phyloP scores from a whole-genome alignment of 2,329 filamentous ascomycete species.

The Zymoseptoria brevis region DNA sequence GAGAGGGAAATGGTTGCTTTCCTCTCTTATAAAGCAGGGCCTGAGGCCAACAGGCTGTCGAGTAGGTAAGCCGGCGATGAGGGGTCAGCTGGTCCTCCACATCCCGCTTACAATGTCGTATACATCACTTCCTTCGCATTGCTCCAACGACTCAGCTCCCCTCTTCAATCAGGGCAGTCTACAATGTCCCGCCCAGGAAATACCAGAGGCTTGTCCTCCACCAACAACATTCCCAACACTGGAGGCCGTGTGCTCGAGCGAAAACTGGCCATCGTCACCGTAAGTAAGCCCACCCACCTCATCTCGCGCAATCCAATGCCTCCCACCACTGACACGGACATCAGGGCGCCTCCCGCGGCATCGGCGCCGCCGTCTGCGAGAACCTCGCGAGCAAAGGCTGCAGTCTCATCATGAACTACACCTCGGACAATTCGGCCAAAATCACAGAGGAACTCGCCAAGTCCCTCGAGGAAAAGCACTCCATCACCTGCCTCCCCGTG shows the following conservation, averaged over 20 bases:
- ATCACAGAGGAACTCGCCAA: slow-evolving; percentile 47
- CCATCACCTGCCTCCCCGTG: slow-evolving; percentile 53
- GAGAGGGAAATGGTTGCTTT: no score
- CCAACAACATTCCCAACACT: slow-evolving; percentile 11
- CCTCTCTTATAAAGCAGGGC: no score
- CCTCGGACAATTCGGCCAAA: slow-evolving; percentile 51
- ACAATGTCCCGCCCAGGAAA: slow-evolving; percentile 16
- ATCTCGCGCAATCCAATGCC: no score
- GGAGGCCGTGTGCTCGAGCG: slow-evolving; percentile 46
- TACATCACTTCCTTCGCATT: no score
- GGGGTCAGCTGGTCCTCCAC: no score
- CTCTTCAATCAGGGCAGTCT: no score
- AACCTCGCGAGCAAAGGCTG: slow-evolving; percentile 67
- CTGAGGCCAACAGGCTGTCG: no score
- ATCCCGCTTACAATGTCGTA: no score
- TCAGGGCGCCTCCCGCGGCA: slow-evolving; percentile 65
- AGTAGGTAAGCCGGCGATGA: no score
- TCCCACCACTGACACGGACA: no score
- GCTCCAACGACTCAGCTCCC: no score
- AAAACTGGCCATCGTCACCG: slow-evolving; percentile 68
- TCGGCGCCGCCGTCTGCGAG: slow-evolving; percentile 59
- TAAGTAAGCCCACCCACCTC: no score
- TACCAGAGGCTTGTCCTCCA: slow-evolving; percentile 8
- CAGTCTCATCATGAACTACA: slow-evolving; percentile 64
- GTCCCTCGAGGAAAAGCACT: slow-evolving; percentile 49